Percentiles rank a stretch among this genome's conserved stretches.
Evolutionary conservation across 2,329 filamentous ascomycete genomes (phyloP).

Genomic region (Gaeumannomyces sp.): DNA sequence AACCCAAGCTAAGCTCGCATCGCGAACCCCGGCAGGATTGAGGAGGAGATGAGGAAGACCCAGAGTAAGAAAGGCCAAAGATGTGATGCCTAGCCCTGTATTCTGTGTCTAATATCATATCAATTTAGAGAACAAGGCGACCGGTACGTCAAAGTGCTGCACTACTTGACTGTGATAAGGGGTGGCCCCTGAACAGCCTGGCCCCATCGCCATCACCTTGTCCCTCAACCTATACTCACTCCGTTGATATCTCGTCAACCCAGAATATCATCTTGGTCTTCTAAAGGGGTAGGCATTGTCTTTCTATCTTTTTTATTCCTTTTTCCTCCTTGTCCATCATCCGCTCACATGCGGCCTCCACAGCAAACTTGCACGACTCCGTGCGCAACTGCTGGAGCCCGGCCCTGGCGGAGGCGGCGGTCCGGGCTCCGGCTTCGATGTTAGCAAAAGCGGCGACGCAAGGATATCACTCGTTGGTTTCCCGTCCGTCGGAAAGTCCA

Average conservation of each 20-base stretch:
- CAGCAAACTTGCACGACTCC: conserved; percentile 90
- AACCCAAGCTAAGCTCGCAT: not conserved
- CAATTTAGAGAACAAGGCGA: conserved; percentile 87
- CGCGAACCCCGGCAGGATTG: conserved; percentile 62
- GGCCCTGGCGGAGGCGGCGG: conserved; percentile 70
- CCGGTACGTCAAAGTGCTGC: conserved; percentile 57
- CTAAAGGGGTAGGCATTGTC: conserved; percentile 70
- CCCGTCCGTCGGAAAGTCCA: conserved; percentile 97
- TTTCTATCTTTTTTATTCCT: no score
- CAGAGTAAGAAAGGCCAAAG: conserved; percentile 63
- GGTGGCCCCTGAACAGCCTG: not conserved
- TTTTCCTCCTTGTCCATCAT: not conserved
- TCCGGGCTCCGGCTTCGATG: conserved; percentile 80
- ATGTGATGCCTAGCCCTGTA: not conserved
- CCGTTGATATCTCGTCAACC: conserved; percentile 11
- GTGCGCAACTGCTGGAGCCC: conserved; percentile 91
- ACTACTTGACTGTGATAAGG: not conserved
- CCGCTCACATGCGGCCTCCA: conserved; percentile 9
- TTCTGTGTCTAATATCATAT: not conserved
- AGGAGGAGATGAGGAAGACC: conserved; percentile 98
- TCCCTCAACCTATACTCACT: not conserved
- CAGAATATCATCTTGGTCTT: conserved; percentile 96
- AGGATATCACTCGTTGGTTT: conserved; percentile 98
- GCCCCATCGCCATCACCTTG: not conserved
- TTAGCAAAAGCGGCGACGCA: conserved; percentile 93